phyloP scores from a whole-genome alignment of 2,329 filamentous ascomycete species.

The Colletotrichum musicola region DNA sequence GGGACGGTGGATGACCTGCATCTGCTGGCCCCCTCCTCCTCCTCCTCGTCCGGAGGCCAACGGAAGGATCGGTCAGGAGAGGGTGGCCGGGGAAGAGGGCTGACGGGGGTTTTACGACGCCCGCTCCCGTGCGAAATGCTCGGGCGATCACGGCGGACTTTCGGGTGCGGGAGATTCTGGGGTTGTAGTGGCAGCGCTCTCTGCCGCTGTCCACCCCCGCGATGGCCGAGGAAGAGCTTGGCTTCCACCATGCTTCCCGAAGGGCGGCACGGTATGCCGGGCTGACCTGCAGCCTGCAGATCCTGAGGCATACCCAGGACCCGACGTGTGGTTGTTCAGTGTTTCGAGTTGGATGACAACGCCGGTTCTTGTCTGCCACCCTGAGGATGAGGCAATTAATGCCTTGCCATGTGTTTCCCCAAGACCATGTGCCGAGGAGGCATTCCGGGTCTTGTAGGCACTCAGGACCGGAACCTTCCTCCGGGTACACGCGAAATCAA shows the following conservation, averaged over 20 bases:
- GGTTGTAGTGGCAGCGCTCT: not conserved
- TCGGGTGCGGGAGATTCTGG: slow-evolving; percentile 12
- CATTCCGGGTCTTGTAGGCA: not conserved
- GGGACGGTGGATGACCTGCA: not conserved
- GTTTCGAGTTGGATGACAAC: not conserved
- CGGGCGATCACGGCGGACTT: slow-evolving; percentile 28
- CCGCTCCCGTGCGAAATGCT: slow-evolving; percentile 22
- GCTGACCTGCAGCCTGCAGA: slow-evolving; percentile 26
- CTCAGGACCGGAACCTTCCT: too few relatives aligned
- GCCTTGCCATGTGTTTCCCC: slow-evolving; percentile 8
- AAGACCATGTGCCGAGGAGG: not conserved
- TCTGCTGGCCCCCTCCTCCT: not conserved
- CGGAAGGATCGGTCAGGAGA: not conserved
- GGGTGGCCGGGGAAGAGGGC: not conserved
- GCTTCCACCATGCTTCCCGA: not conserved
- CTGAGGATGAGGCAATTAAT: slow-evolving; percentile 2
- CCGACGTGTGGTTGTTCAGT: slow-evolving; percentile 13
- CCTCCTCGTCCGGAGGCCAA: too few relatives aligned
- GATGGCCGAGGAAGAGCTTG: not conserved
- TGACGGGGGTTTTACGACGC: slow-evolving; percentile 10
- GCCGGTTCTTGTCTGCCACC: not conserved
- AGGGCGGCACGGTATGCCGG: slow-evolving; percentile 15
- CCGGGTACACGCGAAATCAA: too few relatives aligned
- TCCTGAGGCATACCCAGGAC: slow-evolving; percentile 19
- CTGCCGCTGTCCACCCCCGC: not conserved